phyloP scores from a whole-genome alignment of 2,329 filamentous ascomycete species.

The Lecanicillium sp. region DNA sequence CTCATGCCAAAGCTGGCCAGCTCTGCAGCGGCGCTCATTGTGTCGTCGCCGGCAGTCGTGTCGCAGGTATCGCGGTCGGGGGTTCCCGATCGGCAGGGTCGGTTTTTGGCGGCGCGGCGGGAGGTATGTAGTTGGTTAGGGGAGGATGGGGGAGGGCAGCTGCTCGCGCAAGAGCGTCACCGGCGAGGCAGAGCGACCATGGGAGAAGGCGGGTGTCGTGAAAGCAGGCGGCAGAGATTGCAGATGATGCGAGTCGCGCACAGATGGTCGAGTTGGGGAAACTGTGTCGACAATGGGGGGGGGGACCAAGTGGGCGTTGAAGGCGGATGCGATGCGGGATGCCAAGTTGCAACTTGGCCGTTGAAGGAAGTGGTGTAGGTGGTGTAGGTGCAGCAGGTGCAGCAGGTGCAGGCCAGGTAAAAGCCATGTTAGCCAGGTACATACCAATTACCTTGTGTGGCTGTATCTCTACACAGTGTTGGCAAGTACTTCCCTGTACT shows the following conservation, averaged over 20 bases:
- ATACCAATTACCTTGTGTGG: no score
- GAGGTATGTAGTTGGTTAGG: no score
- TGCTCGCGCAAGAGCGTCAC: conserved; percentile 20
- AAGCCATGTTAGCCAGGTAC: no score
- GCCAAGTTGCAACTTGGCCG: conserved; percentile 6
- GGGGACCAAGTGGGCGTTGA: no score
- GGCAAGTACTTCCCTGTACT: no score
- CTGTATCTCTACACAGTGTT: no score
- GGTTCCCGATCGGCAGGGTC: neutral
- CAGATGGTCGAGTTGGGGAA: no score
- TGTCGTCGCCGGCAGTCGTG: neutral
- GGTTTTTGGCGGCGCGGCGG: neutral
- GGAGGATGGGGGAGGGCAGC: neutral
- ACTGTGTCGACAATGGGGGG: no score
- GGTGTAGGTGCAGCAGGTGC: no score
- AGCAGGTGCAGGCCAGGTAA: no score
- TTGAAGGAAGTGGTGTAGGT: no score
- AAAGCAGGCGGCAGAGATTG: neutral
- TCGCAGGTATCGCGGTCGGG: neutral
- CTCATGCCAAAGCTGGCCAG: conserved; percentile 7
- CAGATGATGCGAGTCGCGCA: no score
- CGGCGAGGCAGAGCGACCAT: conserved; percentile 20
- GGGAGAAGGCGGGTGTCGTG: neutral
- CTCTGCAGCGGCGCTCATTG: neutral
- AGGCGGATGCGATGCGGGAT: neutral